phyloP scores from a whole-genome alignment of 2,329 filamentous ascomycete species.

The Colletotrichum siamense region DNA sequence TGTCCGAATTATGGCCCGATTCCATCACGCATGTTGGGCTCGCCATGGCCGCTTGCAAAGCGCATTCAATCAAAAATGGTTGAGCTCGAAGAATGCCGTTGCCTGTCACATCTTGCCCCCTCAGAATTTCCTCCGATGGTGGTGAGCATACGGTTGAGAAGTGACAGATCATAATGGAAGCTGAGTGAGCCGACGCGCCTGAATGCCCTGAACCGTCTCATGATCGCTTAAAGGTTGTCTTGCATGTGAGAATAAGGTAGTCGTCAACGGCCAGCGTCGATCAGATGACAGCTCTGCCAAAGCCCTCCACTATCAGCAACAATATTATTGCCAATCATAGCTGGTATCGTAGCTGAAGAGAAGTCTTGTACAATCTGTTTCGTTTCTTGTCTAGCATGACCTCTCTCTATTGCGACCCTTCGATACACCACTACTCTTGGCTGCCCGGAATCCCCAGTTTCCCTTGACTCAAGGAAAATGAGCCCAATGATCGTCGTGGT shows the following conservation, averaged over 20 bases:
- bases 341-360: background rate
- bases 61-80: background rate
- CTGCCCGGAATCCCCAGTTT: background rate
- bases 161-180: constrained; percentile 9
- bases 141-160: background rate
- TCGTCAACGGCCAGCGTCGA: background rate
- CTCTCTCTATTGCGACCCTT: background rate
- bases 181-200: constrained; percentile 3
- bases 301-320: background rate
- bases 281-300: background rate
- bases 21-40: background rate
- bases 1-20: background rate
- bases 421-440: background rate
- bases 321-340: background rate
- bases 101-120: background rate
- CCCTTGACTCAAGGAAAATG: constrained; percentile 3
- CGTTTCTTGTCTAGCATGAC: background rate
- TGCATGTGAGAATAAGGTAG: background rate
- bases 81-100: background rate
- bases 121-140: background rate
- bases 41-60: background rate
- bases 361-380: background rate
- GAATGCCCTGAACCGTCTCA: background rate
- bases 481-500: background rate
- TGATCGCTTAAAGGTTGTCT: background rate